These are phyloP conservation scores for Pseudocercospora musae DNA, from an alignment of 2,329 filamentous ascomycete genomes.

Conservation along the genomic window DNA sequence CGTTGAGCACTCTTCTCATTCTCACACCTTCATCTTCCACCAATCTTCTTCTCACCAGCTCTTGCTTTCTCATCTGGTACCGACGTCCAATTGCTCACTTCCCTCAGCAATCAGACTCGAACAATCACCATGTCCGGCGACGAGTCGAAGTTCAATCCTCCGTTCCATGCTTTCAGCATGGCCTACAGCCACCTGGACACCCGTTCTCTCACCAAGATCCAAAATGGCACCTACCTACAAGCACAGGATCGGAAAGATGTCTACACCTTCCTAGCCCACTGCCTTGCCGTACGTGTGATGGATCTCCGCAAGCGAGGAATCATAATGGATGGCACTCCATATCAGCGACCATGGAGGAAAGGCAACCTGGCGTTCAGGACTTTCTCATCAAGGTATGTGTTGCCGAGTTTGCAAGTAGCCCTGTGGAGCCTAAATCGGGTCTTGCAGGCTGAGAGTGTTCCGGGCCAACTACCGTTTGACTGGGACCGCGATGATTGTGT, in stretches of 20 bases:
- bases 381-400: neutral
- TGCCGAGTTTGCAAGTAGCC: too few species aligned
- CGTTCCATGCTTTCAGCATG: neutral
- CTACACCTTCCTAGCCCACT: neutral
- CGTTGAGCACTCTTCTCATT: too few species aligned
- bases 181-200: neutral
- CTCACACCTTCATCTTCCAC: too few species aligned
- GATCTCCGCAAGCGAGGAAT: neutral
- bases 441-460: neutral
- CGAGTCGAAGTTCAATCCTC: neutral
- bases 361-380: neutral
- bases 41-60: too few species aligned
- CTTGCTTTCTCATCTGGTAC: too few species aligned
- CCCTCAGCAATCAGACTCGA: neutral
- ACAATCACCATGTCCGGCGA: neutral
- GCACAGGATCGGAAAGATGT: neutral
- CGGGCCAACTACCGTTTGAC: neutral
- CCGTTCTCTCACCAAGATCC: neutral
- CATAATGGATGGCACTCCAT: neutral
- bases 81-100: too few species aligned
- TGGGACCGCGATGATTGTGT: neutral
- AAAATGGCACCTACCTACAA: neutral
- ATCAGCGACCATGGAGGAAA: neutral
- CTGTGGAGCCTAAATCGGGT: neutral
- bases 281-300: neutral